These are phyloP conservation scores for Friedmanniomyces simplex DNA, from an alignment of 495 filamentous ascomycete genomes.

Conservation along the genomic window DNA sequence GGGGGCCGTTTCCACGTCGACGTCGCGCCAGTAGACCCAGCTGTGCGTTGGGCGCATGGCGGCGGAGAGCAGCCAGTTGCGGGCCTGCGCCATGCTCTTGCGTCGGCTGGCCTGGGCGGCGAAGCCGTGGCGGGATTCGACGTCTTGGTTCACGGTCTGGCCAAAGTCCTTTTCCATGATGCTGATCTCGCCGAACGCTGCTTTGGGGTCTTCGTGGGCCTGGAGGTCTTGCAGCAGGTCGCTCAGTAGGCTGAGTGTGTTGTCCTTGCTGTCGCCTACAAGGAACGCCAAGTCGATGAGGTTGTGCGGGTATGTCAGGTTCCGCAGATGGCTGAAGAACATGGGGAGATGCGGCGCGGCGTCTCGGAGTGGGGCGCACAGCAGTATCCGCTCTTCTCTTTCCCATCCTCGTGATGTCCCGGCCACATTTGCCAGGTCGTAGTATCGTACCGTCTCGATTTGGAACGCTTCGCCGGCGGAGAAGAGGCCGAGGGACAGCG, in stretches of 20 bases:
- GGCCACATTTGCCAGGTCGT: constrained; percentile 84
- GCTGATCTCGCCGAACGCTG: constrained; percentile 90
- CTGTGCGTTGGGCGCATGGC: constrained; percentile 90
- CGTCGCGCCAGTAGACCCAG: constrained; percentile 99
- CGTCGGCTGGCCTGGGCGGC: constrained; percentile 87
- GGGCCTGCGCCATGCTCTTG: constrained; percentile 95
- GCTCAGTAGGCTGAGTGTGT: constrained; percentile 66
- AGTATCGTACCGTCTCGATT: constrained; percentile 89
- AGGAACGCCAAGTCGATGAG: constrained; percentile 94
- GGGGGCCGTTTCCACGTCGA: constrained; percentile 94
- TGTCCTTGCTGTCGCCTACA: constrained; percentile 94
- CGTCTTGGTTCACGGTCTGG: constrained; percentile 94
- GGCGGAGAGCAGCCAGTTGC: constrained; percentile 94
- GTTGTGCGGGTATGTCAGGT: constrained; percentile 95
- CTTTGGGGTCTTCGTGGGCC: constrained; percentile 58
- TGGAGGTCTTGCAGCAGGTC: constrained; percentile 72
- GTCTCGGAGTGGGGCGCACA: constrained; percentile 91
- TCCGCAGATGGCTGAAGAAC: constrained; percentile 94
- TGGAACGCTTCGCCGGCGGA: constrained; percentile 56
- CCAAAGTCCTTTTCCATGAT: constrained; percentile 99
- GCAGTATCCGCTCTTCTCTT: constrained; percentile 82
- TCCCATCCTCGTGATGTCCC: constrained; percentile 90
- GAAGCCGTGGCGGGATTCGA: constrained; percentile 95
- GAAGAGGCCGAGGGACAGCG: constrained; percentile 60
- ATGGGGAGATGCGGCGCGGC: constrained; percentile 88